Conservation (phyloP, 2,329 filamentous ascomycete species). For the Rugonectria rugulosa region DNA sequence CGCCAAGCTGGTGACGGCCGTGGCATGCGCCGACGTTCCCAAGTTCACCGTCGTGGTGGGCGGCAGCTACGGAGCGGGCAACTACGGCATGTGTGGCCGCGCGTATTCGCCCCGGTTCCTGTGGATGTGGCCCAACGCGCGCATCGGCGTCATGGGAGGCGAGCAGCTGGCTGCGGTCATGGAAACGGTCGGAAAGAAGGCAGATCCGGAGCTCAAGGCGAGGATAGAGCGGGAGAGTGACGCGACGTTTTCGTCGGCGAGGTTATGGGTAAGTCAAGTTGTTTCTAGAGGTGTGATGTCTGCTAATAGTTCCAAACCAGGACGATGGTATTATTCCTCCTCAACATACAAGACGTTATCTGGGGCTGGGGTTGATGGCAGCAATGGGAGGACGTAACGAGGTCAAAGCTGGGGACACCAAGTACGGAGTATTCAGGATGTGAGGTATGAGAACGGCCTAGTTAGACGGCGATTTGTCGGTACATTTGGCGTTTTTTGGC, state of each 20-base stretch:
- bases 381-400: constrained; percentile 74
- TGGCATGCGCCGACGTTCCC: constrained; percentile 91
- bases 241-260: constrained; percentile 84
- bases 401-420: constrained; percentile 67
- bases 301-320: constrained; percentile 44
- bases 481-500: constrained; percentile 5
- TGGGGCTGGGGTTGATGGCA: constrained; percentile 76
- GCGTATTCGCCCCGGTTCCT: constrained; percentile 91
- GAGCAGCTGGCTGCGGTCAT: constrained; percentile 93
- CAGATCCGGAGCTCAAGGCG: constrained; percentile 80
- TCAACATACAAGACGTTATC: constrained; percentile 75
- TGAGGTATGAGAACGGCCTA: constrained; percentile 47
- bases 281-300: not conserved
- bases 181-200: constrained; percentile 87
- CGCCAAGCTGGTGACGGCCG: constrained; percentile 94
- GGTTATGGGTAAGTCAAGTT: constrained; percentile 76
- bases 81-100: constrained; percentile 98
- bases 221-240: constrained; percentile 92
- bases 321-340: constrained; percentile 84
- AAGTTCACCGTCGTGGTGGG: constrained; percentile 98
- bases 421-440: constrained; percentile 86
- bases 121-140: constrained; percentile 98
- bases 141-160: constrained; percentile 93
- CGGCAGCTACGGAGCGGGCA: constrained; percentile 89
- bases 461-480: not conserved